Base-by-base conservation (phyloP, 1,139 yeast species). In the Pichia norvegensis region DNA sequence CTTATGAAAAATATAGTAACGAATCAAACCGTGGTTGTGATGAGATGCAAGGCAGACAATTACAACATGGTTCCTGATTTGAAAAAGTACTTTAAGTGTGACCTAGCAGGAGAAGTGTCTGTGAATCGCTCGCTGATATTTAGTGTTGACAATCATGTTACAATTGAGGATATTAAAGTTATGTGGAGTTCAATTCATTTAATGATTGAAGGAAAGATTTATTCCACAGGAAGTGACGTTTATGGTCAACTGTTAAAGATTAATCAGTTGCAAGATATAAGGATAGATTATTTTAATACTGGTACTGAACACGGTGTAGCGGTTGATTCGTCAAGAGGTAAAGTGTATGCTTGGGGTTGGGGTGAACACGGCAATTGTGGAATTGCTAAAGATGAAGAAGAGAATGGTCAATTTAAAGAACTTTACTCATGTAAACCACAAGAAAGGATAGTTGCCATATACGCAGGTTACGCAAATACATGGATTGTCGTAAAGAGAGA, bases 361-460 rank as follows among this genome's bases (percentile, higher is more conserved):
- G 97, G 97, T 23, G 98, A 92, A 60, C 98, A 92, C 61, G 97
- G 98, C 0, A 92, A 92, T 60, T 90, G 97, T 65, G 97, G 97
- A 0, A 47, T 49, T 13, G 19, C 11, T 8, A 31, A 16, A 31
- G 35, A 31, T 16, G 13, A 14, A 19, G 23, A 7, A 19, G 50
- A 52, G 36, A 29, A 56, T 52, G 41, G 60, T 13, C 11, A 17
- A 16, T 23, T 27, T 9, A 27, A 27, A 4, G 11, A 25, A 23
- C 35, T 38, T 14, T 38, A 38, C 19, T 14, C 23, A 10, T 38
- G 41, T 19, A 19, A 14, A 11, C 2, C 7, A 11, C 20, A 29
- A 33, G 46, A 40, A 14, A 7, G 19, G 4, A 60, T 53, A 0
- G 55, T 56, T 17, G 42, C 46, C n/a, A 66, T 72, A 1, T 57